Evolutionary conservation across 2,329 filamentous ascomycete species (phyloP), one percentile per base, ranked within the genome.

Genomic region (Apiospora koreana): DNA sequence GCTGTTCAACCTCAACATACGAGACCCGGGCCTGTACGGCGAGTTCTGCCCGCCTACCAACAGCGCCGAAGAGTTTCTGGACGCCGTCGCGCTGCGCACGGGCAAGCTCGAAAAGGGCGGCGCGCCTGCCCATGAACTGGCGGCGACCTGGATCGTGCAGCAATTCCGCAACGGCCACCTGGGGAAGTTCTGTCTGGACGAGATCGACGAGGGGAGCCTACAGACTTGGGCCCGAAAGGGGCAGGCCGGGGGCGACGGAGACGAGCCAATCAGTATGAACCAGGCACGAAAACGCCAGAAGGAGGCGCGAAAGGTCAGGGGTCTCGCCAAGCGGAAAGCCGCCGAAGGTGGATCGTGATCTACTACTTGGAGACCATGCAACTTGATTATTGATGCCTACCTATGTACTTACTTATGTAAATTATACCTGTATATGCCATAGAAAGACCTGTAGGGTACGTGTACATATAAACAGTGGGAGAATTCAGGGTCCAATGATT

Each of bases 131-230:
- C 81, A 88, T 35, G 91, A 94, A 68, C 89, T 89, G 9, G 91
- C 94, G 1, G 95, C 95, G 2, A 82, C 94, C 45, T 94, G 93
- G 87, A 85, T 97, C 70, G 87, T 98, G 16, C 91, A 94, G 76
- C 89, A 91, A 77, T 99, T 94, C 93, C 88, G 95, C 67, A 86
- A 85, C 31, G 96, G 96, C 1, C 83, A 88, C 41, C 78, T 98
- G 69, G 95, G 95, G 0, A 86, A 83, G 50, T 96, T 97, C 77
- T 82, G 94, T 25, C 85, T 99, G 42, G 96, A 99, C 78, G 88
- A 94, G 69, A 84, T 98, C 16, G 86, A 85, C 25, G 86, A 88
- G 48, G 87, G 88, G 68, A 85, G 86, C 14, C 79, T 94, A 23
- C 76, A 74, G n/a, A 76, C 67, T 16, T 72, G 72, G 68, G 68